These are phyloP conservation scores for Halophytophthora batemanensis DNA, from an alignment of 352 stramenopile genomes.

Conservation along the genomic window DNA sequence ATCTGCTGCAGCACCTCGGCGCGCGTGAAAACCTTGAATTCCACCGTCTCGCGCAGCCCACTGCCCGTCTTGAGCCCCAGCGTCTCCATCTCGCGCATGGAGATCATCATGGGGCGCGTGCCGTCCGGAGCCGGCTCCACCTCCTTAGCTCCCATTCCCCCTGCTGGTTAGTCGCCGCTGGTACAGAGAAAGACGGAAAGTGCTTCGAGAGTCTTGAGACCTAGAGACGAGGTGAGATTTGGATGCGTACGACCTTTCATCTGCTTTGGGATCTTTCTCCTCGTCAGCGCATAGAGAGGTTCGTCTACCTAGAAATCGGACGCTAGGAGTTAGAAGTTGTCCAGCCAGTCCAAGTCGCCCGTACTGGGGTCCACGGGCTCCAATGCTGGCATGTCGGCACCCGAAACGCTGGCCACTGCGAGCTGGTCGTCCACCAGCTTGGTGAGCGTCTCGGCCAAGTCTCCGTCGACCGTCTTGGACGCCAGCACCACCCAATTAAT, in stretches of 20 bases:
- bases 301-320: constrained; percentile 5
- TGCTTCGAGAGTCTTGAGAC: too few species aligned
- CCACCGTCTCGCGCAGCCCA: constrained; percentile 69
- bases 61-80: constrained; percentile 76
- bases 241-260: constrained; percentile 26
- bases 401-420: constrained; percentile 2
- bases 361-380: constrained; percentile 39
- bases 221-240: constrained; percentile 13
- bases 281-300: too few species aligned
- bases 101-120: constrained; percentile 81
- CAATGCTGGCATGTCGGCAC: constrained; percentile 54
- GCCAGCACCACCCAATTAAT: constrained; percentile 78
- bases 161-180: neutral
- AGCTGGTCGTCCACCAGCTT: constrained; percentile 67
- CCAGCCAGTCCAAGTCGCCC: constrained; percentile 69
- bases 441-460: constrained; percentile 45
- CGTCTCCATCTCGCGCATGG: constrained; percentile 84
- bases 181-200: constrained; percentile 8
- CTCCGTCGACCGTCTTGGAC: constrained; percentile 55
- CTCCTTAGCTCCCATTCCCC: constrained; percentile 26
- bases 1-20: constrained; percentile 74
- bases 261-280: neutral
- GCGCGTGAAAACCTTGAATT: constrained; percentile 69
- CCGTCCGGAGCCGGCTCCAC: constrained; percentile 56
- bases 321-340: constrained; percentile 56